Base-by-base conservation (phyloP, 208 protist species). In the Naegleria gruberi region DNA sequence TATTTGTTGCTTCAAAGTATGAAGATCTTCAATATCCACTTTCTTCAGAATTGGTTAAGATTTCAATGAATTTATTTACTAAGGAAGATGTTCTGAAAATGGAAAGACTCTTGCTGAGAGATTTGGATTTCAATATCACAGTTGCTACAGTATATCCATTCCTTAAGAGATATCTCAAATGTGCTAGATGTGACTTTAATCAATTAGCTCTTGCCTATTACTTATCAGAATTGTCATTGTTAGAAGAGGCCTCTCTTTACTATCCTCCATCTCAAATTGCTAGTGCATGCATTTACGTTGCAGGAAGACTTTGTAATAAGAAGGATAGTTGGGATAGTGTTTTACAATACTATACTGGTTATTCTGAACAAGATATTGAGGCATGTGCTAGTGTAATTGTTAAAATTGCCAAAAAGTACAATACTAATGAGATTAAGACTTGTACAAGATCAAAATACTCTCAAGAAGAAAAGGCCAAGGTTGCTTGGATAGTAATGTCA, bases 1-100 rank as follows among this genome's bases (percentile, higher is more conserved):
- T 98, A 87, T 91, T 97, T 23, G 94, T 98, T 65, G 95, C 96
- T 17, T 92, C 94, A n/a, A 98, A 98, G 94, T 98, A 97, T 92
- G 97, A 98, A 93, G 96, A 98, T 93, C 97, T 98, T 46, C 96
- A 94, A 92, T 95, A 96, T n/a, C 97, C 96, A 82, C 94, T 96
- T 82, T 94, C 98, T 89, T 95, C 97, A 90, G 97, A 98, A 90
- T 98, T 97, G 86, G 96, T 98, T 57, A 95, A 98, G 94, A 98
- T 98, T 91, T 96, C 94, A 89, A 96, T 96, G 55, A 97, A 97
- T 94, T 97, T 96, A 23, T 98, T 97, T 92, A 96, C 96, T 34
- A 93, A 95, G 6, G 94, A 96, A 44, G 96, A 98, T 90, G 94
- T 98, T 45, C 94, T 97, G 30, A 89, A 92, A 84, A 98, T 98